phyloP scores from a whole-genome alignment of 2,329 filamentous ascomycete species.

The Colletotrichum orchidophilum region DNA sequence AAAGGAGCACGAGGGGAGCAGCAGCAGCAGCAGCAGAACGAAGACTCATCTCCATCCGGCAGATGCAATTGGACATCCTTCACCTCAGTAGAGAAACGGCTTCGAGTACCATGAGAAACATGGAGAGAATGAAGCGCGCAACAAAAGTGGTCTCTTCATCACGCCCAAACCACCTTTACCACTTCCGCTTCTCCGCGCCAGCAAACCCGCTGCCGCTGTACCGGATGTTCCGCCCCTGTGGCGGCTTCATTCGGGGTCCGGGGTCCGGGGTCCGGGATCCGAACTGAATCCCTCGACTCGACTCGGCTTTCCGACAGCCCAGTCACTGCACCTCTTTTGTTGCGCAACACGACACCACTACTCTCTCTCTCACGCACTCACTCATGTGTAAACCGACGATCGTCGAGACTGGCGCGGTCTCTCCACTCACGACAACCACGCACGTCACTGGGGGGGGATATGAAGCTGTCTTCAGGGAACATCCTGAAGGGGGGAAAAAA shows the following conservation, averaged over 20 bases:
- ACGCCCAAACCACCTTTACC: background rate
- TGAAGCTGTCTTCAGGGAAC: background rate
- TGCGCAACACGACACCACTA: background rate
- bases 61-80: background rate
- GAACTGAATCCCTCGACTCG: background rate
- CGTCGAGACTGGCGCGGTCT: background rate
- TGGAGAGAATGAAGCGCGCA: background rate
- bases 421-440: background rate
- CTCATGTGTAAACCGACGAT: background rate
- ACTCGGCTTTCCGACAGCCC: background rate
- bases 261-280: background rate
- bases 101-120: conserved; percentile 13
- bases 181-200: background rate
- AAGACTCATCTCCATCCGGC: background rate
- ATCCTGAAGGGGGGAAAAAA: background rate
- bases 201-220: background rate
- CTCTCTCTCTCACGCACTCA: background rate
- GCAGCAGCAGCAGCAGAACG: background rate
- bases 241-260: background rate
- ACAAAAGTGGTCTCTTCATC: background rate
- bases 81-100: background rate
- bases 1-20: no score
- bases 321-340: background rate
- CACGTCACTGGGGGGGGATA: background rate
- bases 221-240: background rate